phyloP scores from a whole-genome alignment of 179 eudicot genomes.

The Spergularia azorica region DNA sequence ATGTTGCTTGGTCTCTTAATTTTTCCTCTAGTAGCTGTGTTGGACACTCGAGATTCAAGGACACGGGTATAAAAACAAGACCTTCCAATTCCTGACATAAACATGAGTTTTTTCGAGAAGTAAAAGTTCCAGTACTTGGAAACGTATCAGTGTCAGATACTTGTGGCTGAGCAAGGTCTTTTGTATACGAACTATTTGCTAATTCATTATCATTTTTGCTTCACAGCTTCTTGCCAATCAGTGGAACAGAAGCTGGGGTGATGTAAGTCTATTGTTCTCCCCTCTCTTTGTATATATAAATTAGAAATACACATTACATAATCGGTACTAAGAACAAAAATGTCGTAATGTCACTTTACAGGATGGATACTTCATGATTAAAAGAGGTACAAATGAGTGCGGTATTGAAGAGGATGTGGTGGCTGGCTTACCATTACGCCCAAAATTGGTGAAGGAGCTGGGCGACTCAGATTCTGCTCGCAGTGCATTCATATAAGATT shows the following conservation, averaged over 20 bases:
- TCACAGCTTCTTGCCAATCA: conserved; percentile 92
- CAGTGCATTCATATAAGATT: conserved; percentile 32
- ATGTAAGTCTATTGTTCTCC: conserved; percentile 21
- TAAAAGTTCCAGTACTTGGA: no score
- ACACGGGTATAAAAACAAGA: not conserved
- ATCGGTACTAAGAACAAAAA: conserved; percentile 3
- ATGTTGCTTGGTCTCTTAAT: not conserved
- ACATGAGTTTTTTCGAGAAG: not conserved
- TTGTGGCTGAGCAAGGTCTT: not conserved
- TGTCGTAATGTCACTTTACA: conserved; percentile 26
- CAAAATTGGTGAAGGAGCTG: conserved; percentile 43
- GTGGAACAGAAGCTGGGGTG: conserved; percentile 66
- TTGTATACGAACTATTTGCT: conserved; percentile 4
- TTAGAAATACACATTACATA: not conserved
- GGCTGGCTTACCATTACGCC: conserved; percentile 75
- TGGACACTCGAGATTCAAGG: not conserved
- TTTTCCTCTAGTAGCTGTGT: not conserved
- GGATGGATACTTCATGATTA: conserved; percentile 95
- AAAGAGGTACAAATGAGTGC: conserved; percentile 82
- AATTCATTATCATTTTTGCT: conserved; percentile 1
- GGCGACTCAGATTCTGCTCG: conserved; percentile 29
- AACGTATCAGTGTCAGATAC: not conserved
- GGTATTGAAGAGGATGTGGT: conserved; percentile 70
- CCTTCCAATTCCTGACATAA: no score
- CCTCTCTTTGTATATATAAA: not conserved